phyloP scores from a whole-genome alignment of 1,284 basidiomycete genomes.

The Austroboletus novae-zelandiae region DNA sequence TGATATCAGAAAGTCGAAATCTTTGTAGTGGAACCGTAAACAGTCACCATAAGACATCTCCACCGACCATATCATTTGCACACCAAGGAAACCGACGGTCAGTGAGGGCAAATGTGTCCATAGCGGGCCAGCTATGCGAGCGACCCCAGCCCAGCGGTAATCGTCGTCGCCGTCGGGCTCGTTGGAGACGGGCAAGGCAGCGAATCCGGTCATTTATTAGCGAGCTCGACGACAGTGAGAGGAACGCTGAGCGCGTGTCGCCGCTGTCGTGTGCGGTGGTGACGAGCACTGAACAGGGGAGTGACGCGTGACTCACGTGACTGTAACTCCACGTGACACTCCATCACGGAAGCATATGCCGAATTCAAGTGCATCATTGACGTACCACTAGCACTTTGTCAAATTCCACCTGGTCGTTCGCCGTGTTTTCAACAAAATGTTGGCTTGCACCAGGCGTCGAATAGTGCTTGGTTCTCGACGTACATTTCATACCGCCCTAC shows the following conservation, averaged over 20 bases:
- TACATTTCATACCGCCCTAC: conserved; percentile 31
- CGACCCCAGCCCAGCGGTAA: conserved; percentile 51
- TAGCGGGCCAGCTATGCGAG: conserved; percentile 56
- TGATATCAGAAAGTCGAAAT: conserved; percentile 4
- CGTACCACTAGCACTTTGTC: too few relatives aligned
- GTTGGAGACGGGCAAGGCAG: conserved; percentile 39
- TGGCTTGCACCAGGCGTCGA: conserved; percentile 5
- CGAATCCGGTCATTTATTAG: conserved; percentile 47
- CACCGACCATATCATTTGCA: conserved; percentile 87
- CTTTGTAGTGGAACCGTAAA: neutral
- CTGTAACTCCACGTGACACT: neutral
- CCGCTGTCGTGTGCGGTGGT: neutral
- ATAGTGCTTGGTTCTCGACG: conserved; percentile 9
- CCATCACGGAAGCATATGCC: neutral
- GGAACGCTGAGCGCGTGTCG: neutral
- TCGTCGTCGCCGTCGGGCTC: conserved; percentile 32
- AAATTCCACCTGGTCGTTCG: neutral
- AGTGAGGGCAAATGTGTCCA: conserved; percentile 69
- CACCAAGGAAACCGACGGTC: conserved; percentile 76
- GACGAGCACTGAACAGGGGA: too few relatives aligned
- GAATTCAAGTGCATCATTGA: too few relatives aligned
- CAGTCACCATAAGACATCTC: conserved; percentile 85
- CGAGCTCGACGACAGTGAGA: neutral
- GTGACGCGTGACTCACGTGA: neutral
- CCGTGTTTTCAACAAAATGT: conserved; percentile 3